Percentiles rank a stretch among this genome's conserved stretches.
Conservation (phyloP, 495 filamentous ascomycete species). For the Penicillium pulvis region DNA sequence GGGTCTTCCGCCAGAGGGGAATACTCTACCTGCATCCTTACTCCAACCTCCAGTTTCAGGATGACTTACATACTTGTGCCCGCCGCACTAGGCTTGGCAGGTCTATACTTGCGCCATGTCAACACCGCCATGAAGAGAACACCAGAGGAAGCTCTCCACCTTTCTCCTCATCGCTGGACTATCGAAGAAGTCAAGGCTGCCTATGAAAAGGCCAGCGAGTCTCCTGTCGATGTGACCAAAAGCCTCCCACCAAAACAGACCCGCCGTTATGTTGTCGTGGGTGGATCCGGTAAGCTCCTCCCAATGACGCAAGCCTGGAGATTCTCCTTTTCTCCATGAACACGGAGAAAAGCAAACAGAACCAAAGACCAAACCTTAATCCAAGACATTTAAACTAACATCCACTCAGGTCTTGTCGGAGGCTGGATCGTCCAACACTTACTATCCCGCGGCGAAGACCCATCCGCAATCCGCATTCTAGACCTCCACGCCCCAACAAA, state of each 20-base stretch:
- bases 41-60: neutral
- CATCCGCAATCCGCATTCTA: slow-evolving; percentile 55
- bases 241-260: slow-evolving; percentile 54
- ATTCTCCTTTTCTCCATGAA: no score
- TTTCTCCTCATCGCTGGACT: slow-evolving; percentile 56
- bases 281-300: slow-evolving; percentile 54
- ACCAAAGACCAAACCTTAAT: neutral
- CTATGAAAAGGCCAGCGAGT: slow-evolving; percentile 47
- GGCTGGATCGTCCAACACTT: slow-evolving; percentile 57
- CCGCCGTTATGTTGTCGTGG: slow-evolving; percentile 59
- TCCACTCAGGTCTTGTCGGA: slow-evolving; percentile 53
- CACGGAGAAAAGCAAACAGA: neutral
- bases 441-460: slow-evolving; percentile 54
- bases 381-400: neutral
- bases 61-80: slow-evolving; percentile 15
- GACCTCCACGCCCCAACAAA: slow-evolving; percentile 51
- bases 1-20: neutral
- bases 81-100: slow-evolving; percentile 27
- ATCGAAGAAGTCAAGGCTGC: slow-evolving; percentile 47
- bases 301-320: neutral
- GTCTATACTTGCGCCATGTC: slow-evolving; percentile 52
- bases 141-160: slow-evolving; percentile 44
- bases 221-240: slow-evolving; percentile 49
- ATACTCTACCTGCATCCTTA: neutral
- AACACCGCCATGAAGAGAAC: slow-evolving; percentile 51